Base-by-base conservation (phyloP, 352 stramenopile genomes). In the Phytopythium litorale region DNA sequence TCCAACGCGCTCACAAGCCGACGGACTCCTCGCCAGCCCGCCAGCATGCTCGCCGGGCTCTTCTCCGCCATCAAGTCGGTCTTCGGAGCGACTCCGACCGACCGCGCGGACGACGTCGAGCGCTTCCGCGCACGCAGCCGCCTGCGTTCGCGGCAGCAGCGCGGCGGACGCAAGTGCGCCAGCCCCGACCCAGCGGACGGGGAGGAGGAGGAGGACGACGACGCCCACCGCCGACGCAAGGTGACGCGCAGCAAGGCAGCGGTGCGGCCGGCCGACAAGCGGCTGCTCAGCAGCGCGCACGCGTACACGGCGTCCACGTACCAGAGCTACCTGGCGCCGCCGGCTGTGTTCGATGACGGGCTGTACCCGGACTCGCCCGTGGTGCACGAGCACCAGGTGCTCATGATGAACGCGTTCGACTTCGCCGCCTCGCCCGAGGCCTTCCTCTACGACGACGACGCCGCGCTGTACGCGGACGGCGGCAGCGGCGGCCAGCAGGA, bases 381-480 rank as follows among this genome's bases (percentile, higher is more conserved):
- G 37, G 58, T 56, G 30, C 63, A 62, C 12, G 55, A 56, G 30
- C 30, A 63, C 13, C 65, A 72, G 49, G 52, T 67, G 62, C 59
- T 54, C 56, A 49, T 60, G 59, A 76, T 81, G 40, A 83, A 81
- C 54, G 76, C 76, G 21, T 83, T 86, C 59, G 74, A 83, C 66
- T 81, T 79, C 38, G 68, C 56, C 12, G 54, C 61, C 45, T 76
- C 72, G 1, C 75, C 75, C 6, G 75, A 87, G 62, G 63, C 66
- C 38, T 84, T 87, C 38, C 12, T 64, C 19, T 70, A 67, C 46
- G 48, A 55, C 35, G 53, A 49, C n/a, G 28, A 32, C 25, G 51
- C 37, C 21, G 33, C 38, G 16, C 33, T 51, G 25, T 51, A 61
- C 15, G 56, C 40, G 13, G 32, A 33, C 46, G 40, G 65, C 33